Conservation (phyloP, 2,329 filamentous ascomycete genomes). For the Daldinia sp. region DNA sequence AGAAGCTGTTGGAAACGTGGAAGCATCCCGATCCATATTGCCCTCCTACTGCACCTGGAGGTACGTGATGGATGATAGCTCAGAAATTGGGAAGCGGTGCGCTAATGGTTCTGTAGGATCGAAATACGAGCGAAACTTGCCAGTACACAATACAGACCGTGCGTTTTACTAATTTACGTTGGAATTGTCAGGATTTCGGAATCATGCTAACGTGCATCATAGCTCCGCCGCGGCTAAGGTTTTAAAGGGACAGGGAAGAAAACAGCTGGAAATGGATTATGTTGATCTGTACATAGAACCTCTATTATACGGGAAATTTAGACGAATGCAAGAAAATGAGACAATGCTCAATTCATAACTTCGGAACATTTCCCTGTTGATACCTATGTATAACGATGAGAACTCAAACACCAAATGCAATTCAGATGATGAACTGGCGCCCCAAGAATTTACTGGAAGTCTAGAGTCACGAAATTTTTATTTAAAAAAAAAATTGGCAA, state of each 20-base stretch:
- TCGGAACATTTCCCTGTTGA: too few species aligned
- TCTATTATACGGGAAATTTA: conserved; percentile 39
- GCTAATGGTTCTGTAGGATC: conserved; percentile 66
- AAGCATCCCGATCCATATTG: conserved; percentile 97
- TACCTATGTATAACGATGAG: too few species aligned
- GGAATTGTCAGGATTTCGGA: neutral
- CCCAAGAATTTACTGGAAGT: too few species aligned
- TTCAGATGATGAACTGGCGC: too few species aligned
- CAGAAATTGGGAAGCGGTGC: conserved; percentile 1
- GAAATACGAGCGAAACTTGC: conserved; percentile 95
- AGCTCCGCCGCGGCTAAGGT: conserved; percentile 63
- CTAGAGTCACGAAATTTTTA: too few species aligned
- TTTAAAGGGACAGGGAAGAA: conserved; percentile 48
- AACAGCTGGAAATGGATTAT: conserved; percentile 8
- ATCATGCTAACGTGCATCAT: conserved; percentile 34
- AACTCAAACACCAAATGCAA: neutral
- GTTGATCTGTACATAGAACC: conserved; percentile 48
- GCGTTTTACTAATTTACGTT: conserved; percentile 53
- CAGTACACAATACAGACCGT: conserved; percentile 82
- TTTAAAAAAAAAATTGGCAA: too few species aligned
- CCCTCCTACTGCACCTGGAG: conserved; percentile 90
- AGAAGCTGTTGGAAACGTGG: conserved; percentile 88
- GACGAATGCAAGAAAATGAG: neutral
- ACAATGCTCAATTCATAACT: too few species aligned
- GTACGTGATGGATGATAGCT: conserved; percentile 58